Base-by-base conservation (phyloP, 257 asterid genomes). In the Catharanthus roseus region DNA sequence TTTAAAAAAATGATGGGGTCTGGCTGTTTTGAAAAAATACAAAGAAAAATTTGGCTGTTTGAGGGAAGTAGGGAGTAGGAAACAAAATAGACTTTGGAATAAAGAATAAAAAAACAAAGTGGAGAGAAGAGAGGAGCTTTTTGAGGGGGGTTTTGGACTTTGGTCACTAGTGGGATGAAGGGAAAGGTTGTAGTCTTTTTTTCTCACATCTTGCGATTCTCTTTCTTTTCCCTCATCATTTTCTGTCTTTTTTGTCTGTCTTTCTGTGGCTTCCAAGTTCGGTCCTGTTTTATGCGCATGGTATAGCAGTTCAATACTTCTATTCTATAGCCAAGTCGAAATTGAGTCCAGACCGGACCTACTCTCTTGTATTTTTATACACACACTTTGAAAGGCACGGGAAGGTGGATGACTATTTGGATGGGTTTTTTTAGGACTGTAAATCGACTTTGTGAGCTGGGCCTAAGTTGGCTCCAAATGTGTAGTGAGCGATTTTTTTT, bases 101-200 rank as follows among this genome's bases (percentile, higher is more conserved):
- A 42, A 42, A 42, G 55, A 23, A 11, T 63, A 56, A 67, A 44
- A 36, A 56, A n/a, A n/a, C n/a, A 58, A 44, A 50, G 29, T 2
- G 24, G 55, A 49, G 19, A 49, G 24, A n/a, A n/a, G n/a, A n/a
- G n/a, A n/a, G 23, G 8, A 18, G 55, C 55, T 18, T 49, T 49
- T 49, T 4, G 24, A 23, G 24, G 19, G 53, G 53, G 42, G 42
- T 3, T 38, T 38, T 38, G 8, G 42, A n/a, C n/a, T 38, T 38
- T 38, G 8, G 51, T 45, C 51, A 45, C 15, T 12, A 45, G 24
- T 49, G n/a, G 53, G 53, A 49, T 18, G 55, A 18, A 18, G 23
- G 55, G 4, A 49, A 72, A 72, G 76, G 70, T 26, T 4, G 31
- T 0, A 23, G 70, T 29, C 76, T 72, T 71, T 62, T 38, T 7